Evolutionary conservation across 176 grass and related monocot genomes (phyloP).

Genomic region (Oropetium thomaeum): DNA sequence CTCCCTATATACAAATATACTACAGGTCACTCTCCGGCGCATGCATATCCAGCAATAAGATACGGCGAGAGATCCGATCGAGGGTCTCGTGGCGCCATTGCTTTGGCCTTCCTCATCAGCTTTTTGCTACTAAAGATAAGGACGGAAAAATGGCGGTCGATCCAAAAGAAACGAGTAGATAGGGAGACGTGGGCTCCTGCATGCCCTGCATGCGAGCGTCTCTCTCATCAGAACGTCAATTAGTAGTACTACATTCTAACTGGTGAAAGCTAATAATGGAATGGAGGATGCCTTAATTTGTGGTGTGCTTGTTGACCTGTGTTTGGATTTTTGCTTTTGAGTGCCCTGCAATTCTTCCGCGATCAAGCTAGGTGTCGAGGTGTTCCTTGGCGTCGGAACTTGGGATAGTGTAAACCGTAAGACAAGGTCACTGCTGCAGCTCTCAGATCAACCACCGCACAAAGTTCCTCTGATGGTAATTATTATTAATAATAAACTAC

Average conservation of each 20-base stretch:
- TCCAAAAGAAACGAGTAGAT: conserved; percentile 17
- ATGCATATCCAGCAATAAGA: background rate
- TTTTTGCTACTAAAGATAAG: conserved; percentile 31
- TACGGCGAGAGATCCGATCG: conserved; percentile 5
- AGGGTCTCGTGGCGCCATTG: conserved; percentile 24
- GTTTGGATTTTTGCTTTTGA: conserved; percentile 16
- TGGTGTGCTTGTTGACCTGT: conserved; percentile 1
- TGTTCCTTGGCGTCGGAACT: conserved; percentile 9
- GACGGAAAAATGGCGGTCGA: background rate
- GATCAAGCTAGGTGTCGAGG: conserved; percentile 3
- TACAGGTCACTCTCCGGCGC: background rate
- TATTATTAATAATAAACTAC: too few relatives aligned
- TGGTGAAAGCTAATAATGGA: too few relatives aligned
- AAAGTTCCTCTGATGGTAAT: too few relatives aligned
- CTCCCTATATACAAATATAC: background rate
- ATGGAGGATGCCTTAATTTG: background rate
- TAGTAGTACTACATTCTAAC: too few relatives aligned
- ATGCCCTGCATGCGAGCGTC: background rate
- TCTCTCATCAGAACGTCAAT: too few relatives aligned
- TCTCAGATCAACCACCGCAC: background rate
- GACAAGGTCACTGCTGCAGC: too few relatives aligned
- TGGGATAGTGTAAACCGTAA: conserved; percentile 30
- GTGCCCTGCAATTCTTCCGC: background rate
- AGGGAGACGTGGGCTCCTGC: conserved; percentile 12
- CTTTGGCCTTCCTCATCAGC: conserved; percentile 24